These are phyloP conservation scores for Citrus mangshanensis DNA, from an alignment of 345 rosid genomes.

Conservation along the genomic window DNA sequence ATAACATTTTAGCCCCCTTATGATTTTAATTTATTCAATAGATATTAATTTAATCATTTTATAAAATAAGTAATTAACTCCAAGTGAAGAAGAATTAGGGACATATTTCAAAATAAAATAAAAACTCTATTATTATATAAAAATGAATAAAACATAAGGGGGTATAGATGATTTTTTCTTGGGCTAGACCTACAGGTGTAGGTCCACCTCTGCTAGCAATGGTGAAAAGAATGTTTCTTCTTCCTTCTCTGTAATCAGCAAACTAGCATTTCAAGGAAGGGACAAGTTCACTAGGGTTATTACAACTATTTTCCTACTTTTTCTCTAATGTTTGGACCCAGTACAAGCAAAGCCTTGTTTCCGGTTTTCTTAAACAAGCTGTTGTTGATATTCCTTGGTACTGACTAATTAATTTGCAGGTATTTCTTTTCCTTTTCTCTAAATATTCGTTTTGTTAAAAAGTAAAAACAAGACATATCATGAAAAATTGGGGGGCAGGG, in stretches of 20 bases:
- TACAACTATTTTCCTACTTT: background rate
- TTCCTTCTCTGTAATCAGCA: background rate
- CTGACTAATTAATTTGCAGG: background rate
- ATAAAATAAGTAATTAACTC: too few relatives aligned
- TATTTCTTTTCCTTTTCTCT: background rate
- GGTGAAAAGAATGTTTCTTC: background rate
- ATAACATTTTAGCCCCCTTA: too few relatives aligned
- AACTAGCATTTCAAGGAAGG: background rate
- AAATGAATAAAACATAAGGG: too few relatives aligned
- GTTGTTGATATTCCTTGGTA: background rate
- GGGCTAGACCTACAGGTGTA: too few relatives aligned
- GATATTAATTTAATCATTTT: too few relatives aligned
- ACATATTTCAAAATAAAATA: too few relatives aligned
- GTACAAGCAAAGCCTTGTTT: background rate
- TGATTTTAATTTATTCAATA: too few relatives aligned
- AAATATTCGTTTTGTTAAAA: background rate
- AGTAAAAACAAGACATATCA: conserved; percentile 6
- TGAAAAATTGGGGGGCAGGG: background rate
- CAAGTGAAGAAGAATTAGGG: too few relatives aligned
- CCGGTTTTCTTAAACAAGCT: background rate
- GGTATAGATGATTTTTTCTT: too few relatives aligned
- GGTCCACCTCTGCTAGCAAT: too few relatives aligned
- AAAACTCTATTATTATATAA: too few relatives aligned
- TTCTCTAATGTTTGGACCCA: background rate
- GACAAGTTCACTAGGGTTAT: background rate